phyloP scores from a whole-genome alignment of 225 moss, liverwort and hornwort genomes.

The Antitrichia curtipendula region DNA sequence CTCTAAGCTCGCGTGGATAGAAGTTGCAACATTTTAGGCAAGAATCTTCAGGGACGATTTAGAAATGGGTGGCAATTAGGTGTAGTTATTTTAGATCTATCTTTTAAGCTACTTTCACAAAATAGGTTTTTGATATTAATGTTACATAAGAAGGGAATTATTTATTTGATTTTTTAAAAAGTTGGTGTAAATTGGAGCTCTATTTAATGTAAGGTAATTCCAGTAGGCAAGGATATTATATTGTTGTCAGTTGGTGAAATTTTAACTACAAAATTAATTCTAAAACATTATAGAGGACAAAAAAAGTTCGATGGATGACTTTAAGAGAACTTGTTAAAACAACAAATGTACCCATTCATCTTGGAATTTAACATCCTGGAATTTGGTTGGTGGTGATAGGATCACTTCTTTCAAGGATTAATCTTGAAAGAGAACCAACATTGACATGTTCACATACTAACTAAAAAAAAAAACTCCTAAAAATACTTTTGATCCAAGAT shows the following conservation, averaged over 20 bases:
- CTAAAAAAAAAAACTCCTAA: not conserved
- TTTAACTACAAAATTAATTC: not conserved
- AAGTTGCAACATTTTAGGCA: not conserved
- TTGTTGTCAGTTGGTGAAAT: not conserved
- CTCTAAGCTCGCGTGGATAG: not conserved
- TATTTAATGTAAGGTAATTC: not conserved
- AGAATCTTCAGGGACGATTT: rapidly evolving
- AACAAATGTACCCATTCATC: not conserved
- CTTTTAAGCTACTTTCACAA: not conserved
- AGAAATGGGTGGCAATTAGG: not conserved
- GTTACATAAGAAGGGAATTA: too few relatives aligned
- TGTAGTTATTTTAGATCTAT: too few relatives aligned
- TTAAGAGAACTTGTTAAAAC: not conserved
- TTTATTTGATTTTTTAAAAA: too few relatives aligned
- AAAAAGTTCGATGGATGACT: not conserved
- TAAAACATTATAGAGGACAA: not conserved
- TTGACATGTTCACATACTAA: not conserved
- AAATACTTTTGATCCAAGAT: not conserved
- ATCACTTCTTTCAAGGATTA: not conserved
- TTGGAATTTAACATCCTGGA: not conserved
- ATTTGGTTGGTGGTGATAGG: not conserved
- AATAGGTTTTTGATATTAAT: not conserved
- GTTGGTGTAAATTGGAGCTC: too few relatives aligned
- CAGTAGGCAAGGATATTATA: not conserved
- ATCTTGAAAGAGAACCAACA: not conserved